phyloP scores from a whole-genome alignment of 352 stramenopile species.

The Globisporangium spiculum region DNA sequence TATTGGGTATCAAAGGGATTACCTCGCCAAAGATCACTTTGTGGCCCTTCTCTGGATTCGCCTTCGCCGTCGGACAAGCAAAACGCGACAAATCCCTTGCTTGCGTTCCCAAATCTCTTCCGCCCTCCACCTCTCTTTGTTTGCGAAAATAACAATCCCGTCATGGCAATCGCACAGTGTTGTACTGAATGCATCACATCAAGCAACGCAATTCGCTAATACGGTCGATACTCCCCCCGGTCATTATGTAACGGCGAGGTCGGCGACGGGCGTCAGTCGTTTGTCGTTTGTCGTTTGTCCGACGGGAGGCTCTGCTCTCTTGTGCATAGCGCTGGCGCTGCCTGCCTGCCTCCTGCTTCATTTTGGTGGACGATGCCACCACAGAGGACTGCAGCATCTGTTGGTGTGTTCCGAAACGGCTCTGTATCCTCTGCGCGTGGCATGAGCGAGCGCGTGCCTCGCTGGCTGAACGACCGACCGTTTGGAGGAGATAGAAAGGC shows the following conservation, averaged over 20 bases:
- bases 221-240: neutral
- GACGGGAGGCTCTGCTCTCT: neutral
- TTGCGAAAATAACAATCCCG: neutral
- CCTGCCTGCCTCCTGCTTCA: neutral
- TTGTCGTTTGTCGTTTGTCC: neutral
- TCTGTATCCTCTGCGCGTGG: neutral
- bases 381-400: neutral
- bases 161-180: too few relatives aligned
- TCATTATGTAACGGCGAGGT: neutral
- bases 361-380: slow-evolving; percentile 4
- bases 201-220: neutral
- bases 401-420: neutral
- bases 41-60: neutral
- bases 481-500: neutral
- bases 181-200: too few relatives aligned
- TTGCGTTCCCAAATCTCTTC: neutral
- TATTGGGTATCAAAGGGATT: too few relatives aligned
- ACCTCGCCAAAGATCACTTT: neutral
- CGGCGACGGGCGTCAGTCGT: neutral
- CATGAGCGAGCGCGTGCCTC: neutral
- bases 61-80: neutral
- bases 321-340: neutral
- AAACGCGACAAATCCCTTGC: neutral
- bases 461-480: neutral
- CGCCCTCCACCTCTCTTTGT: neutral